Evolutionary conservation across 139 green algal species (phyloP).

Genomic region (Haematococcus sp.): DNA sequence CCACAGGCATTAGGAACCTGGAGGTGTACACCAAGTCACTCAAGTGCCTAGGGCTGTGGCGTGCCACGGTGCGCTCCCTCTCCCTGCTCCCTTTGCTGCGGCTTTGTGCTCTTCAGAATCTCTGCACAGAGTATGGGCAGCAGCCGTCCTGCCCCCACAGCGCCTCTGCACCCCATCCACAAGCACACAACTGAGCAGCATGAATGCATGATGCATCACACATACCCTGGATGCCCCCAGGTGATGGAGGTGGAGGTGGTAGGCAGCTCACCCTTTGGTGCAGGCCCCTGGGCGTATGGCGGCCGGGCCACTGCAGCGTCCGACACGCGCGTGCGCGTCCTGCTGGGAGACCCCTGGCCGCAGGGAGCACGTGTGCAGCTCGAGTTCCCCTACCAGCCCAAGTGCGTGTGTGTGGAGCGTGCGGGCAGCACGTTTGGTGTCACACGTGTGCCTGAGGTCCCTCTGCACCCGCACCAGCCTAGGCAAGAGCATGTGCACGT

Average conservation of each 20-base stretch:
- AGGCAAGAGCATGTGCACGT: too few species aligned
- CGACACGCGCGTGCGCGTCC: conserved; percentile 37
- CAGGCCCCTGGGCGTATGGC: not conserved
- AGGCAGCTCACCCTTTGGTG: conserved; percentile 10
- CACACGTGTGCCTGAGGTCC: too few species aligned
- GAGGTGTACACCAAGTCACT: conserved; percentile 25
- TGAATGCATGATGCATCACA: too few species aligned
- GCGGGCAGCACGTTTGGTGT: too few species aligned
- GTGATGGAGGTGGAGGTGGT: conserved; percentile 48
- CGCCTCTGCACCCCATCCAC: too few species aligned
- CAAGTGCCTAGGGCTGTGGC: conserved; percentile 64
- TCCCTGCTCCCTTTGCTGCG: not conserved
- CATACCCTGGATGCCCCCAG: too few species aligned
- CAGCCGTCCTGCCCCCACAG: too few species aligned
- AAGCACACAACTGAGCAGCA: too few species aligned
- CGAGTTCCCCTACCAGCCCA: conserved; percentile 56
- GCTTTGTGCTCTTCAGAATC: too few species aligned
- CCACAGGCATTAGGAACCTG: conserved; percentile 28
- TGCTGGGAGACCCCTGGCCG: conserved; percentile 69
- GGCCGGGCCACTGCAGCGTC: not conserved
- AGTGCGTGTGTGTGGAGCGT: too few species aligned
- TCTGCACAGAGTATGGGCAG: too few species aligned
- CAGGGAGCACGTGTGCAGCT: conserved; percentile 61
- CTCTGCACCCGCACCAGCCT: too few species aligned
- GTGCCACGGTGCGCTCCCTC: conserved; percentile 37